phyloP scores from a whole-genome alignment of 306 rosid genomes.

The Geum urbanum region DNA sequence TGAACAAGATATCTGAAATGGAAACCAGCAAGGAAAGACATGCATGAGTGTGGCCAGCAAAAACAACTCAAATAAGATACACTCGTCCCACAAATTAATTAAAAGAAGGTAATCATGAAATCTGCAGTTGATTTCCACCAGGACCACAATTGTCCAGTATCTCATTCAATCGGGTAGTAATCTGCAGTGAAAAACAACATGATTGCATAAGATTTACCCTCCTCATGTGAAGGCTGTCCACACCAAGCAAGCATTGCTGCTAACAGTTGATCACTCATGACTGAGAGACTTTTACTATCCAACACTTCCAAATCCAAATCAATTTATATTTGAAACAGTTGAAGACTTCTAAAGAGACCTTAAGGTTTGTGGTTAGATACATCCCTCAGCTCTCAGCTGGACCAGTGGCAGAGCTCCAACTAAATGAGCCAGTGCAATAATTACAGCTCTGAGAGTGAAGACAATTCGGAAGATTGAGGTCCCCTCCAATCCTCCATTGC shows the following conservation, averaged over 20 bases:
- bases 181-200: constrained; percentile 18
- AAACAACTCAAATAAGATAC: constrained; percentile 11
- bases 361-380: too few species aligned
- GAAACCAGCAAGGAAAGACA: constrained; percentile 36
- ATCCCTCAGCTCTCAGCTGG: background rate
- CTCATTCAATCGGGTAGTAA: constrained; percentile 10
- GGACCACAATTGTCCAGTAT: constrained; percentile 12
- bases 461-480: constrained; percentile 13
- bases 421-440: background rate
- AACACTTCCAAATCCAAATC: background rate
- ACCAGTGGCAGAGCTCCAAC: background rate
- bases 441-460: background rate
- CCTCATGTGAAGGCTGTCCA: constrained; percentile 11
- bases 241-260: constrained; percentile 5
- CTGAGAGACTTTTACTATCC: background rate
- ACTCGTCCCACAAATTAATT: constrained; percentile 29
- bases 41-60: constrained; percentile 9
- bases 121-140: background rate
- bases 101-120: constrained; percentile 26
- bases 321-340: too few species aligned
- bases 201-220: constrained; percentile 20
- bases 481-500: background rate
- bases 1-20: constrained; percentile 13
- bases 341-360: too few species aligned
- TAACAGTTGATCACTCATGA: background rate